Evolutionary conservation across 2,329 filamentous ascomycete genomes (phyloP), one percentile per base, ranked within the genome.

Genomic region (Monilinia polystroma): DNA sequence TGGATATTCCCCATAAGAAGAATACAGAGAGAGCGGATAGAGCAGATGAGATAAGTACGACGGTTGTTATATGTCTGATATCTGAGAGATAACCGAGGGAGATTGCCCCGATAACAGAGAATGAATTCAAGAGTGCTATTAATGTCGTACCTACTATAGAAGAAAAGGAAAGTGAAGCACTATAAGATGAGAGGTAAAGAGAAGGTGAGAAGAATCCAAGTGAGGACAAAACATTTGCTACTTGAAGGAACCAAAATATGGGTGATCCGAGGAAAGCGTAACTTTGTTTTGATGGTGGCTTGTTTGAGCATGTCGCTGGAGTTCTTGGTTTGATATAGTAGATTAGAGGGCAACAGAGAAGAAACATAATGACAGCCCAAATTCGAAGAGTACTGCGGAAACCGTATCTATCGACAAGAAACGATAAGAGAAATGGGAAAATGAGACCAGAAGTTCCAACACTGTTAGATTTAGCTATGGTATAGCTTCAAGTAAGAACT

Each of bases 321-420:
- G 86, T 73, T 1, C 87, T 81, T 1, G 83, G 82, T 68, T 83
- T 85, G 73, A 89, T 80, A 69, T 85, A 85, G 63, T 80, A 82
- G 7, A 85, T 81, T n/a, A 87, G 78, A 41, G 81, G 80, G 1
- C 73, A 76, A 10, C 79, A 78, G 0, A 80, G 66, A 32, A 79
- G 67, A 7, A 81, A 76, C 72, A 75, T 74, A 4, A 77, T 74
- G 14, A 78, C 74, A 1, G 79, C 75, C 73, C 78, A 80, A 5
- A 77, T 77, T 20, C 77, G 76, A 32, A 82, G 68, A 0, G 81
- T 79, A 0, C 72, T 78, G 14, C 67, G 53, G 32, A 64, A 79
- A 2, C 81, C 81, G 41, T 78, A 81, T 32, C 70, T 70, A 20
- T 77, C 73, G n/a, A 84, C 76, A 11, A 82, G 73, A 12, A 67